A percentile compares a stretch with the other conserved stretches of the same genome.
Conservation (phyloP, 352 stramenopile genomes). For the Pythium sukuiense region DNA sequence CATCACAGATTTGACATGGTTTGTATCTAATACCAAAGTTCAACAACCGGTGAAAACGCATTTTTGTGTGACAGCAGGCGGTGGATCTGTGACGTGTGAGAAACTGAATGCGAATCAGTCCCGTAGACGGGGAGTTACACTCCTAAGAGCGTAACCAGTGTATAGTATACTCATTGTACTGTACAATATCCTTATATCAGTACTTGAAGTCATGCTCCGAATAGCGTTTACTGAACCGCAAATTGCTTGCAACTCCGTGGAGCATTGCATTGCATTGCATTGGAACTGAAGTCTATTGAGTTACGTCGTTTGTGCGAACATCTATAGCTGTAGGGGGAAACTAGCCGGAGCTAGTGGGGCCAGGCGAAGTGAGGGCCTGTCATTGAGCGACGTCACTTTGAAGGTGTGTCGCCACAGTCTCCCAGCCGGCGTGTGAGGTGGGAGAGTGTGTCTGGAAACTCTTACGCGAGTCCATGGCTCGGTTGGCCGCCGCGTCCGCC, state of each 20-base stretch:
- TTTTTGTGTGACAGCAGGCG: constrained; percentile 1
- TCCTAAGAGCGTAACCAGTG: not conserved
- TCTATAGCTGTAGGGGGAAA: too few relatives aligned
- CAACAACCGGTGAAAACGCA: not conserved
- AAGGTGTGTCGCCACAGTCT: too few relatives aligned
- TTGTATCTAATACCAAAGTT: not conserved
- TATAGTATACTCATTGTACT: not conserved
- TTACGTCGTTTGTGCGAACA: too few relatives aligned
- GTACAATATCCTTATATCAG: not conserved
- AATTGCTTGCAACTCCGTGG: too few relatives aligned
- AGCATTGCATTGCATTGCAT: too few relatives aligned
- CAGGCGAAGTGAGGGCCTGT: too few relatives aligned
- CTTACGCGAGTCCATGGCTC: not conserved
- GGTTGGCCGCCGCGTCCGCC: constrained; percentile 4
- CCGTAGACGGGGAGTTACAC: constrained; percentile 3
- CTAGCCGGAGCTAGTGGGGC: too few relatives aligned
- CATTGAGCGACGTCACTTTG: too few relatives aligned
- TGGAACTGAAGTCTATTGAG: too few relatives aligned
- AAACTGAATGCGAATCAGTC: not conserved
- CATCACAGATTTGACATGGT: not conserved
- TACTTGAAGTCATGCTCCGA: not conserved
- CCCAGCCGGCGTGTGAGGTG: too few relatives aligned
- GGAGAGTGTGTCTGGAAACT: not conserved
- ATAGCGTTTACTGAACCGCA: too few relatives aligned
- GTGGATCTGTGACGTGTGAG: constrained; percentile 1